Evolutionary conservation across 805 yeast species (phyloP).

Genomic region (Metschnikowia lochheadii): DNA sequence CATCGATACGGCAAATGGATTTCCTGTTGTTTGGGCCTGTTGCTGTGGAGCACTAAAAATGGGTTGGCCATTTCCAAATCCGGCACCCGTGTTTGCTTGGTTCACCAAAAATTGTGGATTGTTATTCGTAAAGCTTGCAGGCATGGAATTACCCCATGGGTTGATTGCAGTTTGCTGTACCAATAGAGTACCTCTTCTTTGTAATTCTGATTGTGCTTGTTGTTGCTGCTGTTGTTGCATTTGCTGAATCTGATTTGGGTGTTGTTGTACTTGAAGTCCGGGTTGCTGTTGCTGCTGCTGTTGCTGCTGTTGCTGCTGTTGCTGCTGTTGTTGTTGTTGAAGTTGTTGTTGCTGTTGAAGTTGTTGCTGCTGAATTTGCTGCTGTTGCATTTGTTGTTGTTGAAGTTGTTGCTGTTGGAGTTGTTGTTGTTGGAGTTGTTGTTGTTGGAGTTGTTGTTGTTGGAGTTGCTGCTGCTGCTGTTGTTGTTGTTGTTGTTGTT

Average conservation of each 20-base stretch:
- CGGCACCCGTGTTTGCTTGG: conserved; percentile 48
- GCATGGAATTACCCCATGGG: conserved; percentile 33
- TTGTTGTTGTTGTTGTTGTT: conserved; percentile 43
- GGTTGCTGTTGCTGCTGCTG: conserved; percentile 6
- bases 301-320: conserved; percentile 6
- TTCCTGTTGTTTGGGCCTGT: conserved; percentile 10
- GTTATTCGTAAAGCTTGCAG: conserved; percentile 8
- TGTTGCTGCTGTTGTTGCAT: neutral
- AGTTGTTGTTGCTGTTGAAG: neutral
- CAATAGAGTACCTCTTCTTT: conserved; percentile 25
- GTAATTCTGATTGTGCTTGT: conserved; percentile 7
- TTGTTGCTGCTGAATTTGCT: neutral
- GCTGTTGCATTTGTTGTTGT: neutral
- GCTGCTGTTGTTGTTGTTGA: neutral
- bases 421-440: neutral
- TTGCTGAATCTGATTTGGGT: neutral
- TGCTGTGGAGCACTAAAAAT: conserved; percentile 19
- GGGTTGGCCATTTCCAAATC: conserved; percentile 46
- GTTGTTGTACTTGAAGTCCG: conserved; percentile 2
- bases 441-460: neutral
- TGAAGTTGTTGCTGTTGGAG: conserved; percentile 1
- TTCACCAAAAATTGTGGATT: conserved; percentile 7
- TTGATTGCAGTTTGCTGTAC: conserved; percentile 38
- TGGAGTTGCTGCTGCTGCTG: conserved; percentile 43
- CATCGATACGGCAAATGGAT: conserved; percentile 9